Percentiles rank a stretch among this genome's conserved stretches.
phyloP scores from a whole-genome alignment of 129 eudicot genomes.

The Escallonia rubra region DNA sequence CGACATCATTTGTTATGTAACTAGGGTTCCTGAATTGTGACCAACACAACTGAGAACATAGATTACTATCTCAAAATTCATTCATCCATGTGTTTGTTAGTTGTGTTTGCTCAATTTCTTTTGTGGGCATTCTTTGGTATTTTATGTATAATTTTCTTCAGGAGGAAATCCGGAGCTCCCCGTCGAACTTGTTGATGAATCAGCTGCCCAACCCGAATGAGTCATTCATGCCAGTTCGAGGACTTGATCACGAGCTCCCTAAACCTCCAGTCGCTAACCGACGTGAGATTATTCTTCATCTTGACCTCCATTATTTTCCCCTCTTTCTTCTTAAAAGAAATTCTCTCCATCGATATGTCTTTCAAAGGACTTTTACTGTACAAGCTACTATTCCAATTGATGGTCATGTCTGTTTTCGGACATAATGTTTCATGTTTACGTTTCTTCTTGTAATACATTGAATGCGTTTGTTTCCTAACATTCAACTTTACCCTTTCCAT shows the following conservation, averaged over 20 bases:
- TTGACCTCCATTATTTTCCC: too few relatives aligned
- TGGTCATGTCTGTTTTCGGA: too few relatives aligned
- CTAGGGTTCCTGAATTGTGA: constrained; percentile 12
- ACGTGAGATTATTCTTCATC: constrained; percentile 45
- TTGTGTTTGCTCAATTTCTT: not conserved
- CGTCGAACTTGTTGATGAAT: constrained; percentile 65
- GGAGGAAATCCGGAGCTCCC: constrained; percentile 71
- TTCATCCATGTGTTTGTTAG: not conserved
- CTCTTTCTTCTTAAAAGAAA: not conserved
- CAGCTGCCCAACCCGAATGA: constrained; percentile 50
- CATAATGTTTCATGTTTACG: not conserved
- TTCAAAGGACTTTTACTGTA: too few relatives aligned
- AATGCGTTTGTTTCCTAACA: not conserved
- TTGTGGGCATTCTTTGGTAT: not conserved
- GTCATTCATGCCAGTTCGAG: constrained; percentile 47
- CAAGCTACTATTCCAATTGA: too few relatives aligned
- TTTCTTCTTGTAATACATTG: not conserved
- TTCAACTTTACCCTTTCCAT: constrained; percentile 13
- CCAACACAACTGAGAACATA: not conserved
- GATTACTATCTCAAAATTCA: not conserved
- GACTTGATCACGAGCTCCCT: constrained; percentile 66
- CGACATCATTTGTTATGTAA: constrained; percentile 66
- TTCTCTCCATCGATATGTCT: too few relatives aligned
- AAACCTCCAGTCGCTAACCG: constrained; percentile 84
- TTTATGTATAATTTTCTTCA: constrained; percentile 12